Base-by-base conservation (phyloP, 345 rosid genomes). In the Ricinus communis region DNA sequence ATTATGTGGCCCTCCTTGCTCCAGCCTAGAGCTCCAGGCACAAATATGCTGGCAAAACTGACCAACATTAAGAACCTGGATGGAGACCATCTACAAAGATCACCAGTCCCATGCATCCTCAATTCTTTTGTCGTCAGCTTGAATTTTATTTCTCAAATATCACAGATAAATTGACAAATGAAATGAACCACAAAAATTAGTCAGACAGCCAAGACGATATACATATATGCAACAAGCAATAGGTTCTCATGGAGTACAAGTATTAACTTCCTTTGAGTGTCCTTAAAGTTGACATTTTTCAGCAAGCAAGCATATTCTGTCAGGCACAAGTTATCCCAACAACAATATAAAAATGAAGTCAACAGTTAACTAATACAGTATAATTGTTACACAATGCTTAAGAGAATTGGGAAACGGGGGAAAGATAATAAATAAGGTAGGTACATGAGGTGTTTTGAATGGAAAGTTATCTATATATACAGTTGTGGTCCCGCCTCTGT, bases 1-100 rank as follows among this genome's bases (percentile, higher is more conserved):
- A 90, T 84, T 27, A 85, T 43, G 74, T 94, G 98, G 69, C 97
- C 98, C 81, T 94, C 98, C 80, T 90, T 94, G 80, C 98, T 88
- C 98, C 98, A 94, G 21, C 91, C 79, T 8, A 50, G 73, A 47
- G 86, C 83, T 40, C 75, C 81, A 15, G 88, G 79, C 64, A 77
- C 64, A 10, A 80, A 72, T 68, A 75, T 62, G 55, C 64, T 74
- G 74, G 79, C 78, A 76, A 87, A 43, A 22, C 65, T 53, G 49
- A 77, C 49, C 28, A 79, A 69, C 63, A 76, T 41, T 63, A 82
- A 56, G 71, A 81, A 69, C 65, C 64, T 70, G 54, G 54, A 69
- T 2, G 67, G 22, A 24, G 66, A 79, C 60, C 76, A 16, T 68
- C 74, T 82, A 69, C 41, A 0, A 67, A 25, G 13, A 18, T 52